These are phyloP conservation scores for Trichoderma asperellum DNA, from an alignment of 2,329 filamentous ascomycete species.

Conservation along the genomic window DNA sequence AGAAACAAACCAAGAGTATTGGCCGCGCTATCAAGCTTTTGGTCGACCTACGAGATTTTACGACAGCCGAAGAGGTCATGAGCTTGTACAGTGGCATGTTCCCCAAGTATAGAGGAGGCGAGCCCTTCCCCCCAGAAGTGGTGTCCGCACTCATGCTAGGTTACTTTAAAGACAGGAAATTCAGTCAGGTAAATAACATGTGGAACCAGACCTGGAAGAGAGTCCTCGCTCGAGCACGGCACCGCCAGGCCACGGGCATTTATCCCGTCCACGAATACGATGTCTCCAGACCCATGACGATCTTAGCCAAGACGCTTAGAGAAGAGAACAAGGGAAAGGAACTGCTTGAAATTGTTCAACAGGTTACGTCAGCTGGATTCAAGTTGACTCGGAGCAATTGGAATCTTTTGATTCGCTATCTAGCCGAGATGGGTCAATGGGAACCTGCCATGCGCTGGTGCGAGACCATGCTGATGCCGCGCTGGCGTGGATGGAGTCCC, in stretches of 20 bases:
- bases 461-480: conserved; percentile 76
- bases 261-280: conserved; percentile 58
- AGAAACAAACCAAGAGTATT: conserved; percentile 38
- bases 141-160: conserved; percentile 70
- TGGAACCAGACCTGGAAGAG: conserved; percentile 67
- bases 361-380: conserved; percentile 70
- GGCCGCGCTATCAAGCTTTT: conserved; percentile 43
- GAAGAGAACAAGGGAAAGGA: conserved; percentile 48
- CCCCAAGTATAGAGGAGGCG: conserved; percentile 39
- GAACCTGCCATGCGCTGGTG: conserved; percentile 73
- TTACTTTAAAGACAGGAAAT: conserved; percentile 60
- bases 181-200: conserved; percentile 63
- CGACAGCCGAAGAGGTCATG: conserved; percentile 62
- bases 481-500: conserved; percentile 73
- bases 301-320: conserved; percentile 53
- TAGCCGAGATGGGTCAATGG: conserved; percentile 63
- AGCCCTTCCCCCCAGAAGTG: conserved; percentile 56
- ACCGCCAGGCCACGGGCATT: conserved; percentile 37
- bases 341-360: conserved; percentile 55
- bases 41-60: conserved; percentile 47
- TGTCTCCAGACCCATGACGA: conserved; percentile 53
- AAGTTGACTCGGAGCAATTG: conserved; percentile 74
- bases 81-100: conserved; percentile 54
- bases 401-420: conserved; percentile 74
- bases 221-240: conserved; percentile 46